These are phyloP conservation scores for Apodospora peruviana DNA, from an alignment of 495 filamentous ascomycete genomes.

Conservation along the genomic window DNA sequence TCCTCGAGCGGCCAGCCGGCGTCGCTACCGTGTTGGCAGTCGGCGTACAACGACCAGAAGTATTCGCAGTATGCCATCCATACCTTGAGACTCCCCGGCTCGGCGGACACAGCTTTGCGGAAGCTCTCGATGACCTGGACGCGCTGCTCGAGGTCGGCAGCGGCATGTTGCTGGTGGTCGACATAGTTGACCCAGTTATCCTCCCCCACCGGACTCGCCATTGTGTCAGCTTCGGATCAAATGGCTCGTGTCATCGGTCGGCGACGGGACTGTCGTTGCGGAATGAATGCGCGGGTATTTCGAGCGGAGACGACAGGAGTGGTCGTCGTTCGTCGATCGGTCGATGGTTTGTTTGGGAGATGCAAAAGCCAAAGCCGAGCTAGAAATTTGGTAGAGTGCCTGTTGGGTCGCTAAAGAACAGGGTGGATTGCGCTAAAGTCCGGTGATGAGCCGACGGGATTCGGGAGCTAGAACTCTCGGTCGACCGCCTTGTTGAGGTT, in stretches of 20 bases:
- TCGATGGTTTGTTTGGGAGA: too few relatives aligned
- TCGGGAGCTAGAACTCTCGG: too few relatives aligned
- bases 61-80: slow-evolving; percentile 89
- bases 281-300: too few relatives aligned
- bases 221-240: slow-evolving; percentile 23
- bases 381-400: too few relatives aligned
- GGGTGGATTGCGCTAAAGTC: too few relatives aligned
- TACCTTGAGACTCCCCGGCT: slow-evolving; percentile 75
- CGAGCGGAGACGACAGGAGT: too few relatives aligned
- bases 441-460: too few relatives aligned
- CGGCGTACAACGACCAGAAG: slow-evolving; percentile 68
- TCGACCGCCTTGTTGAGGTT: too few relatives aligned
- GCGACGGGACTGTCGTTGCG: too few relatives aligned
- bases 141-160: slow-evolving; percentile 47
- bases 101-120: slow-evolving; percentile 71
- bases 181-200: slow-evolving; percentile 50
- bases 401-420: too few relatives aligned
- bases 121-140: slow-evolving; percentile 79
- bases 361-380: too few relatives aligned
- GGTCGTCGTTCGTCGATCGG: too few relatives aligned
- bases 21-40: slow-evolving; percentile 51
- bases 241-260: slow-evolving; percentile 21
- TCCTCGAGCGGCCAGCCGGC: slow-evolving; percentile 72
- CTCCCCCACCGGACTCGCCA: slow-evolving; percentile 51
- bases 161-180: slow-evolving; percentile 45